phyloP scores from a whole-genome alignment of 441 rosid species.

The Monsonia emarginata region DNA sequence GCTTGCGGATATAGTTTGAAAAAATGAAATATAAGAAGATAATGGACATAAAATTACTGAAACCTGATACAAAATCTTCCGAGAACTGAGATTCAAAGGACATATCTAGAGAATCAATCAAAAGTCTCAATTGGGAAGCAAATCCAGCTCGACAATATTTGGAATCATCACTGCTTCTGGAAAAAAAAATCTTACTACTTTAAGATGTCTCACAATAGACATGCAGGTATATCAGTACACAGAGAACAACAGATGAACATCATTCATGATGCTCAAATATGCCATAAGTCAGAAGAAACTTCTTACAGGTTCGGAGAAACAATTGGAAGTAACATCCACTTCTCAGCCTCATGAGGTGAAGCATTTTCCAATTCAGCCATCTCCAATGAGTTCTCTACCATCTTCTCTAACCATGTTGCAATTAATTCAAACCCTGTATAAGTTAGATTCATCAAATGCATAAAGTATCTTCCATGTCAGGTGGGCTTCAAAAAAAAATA shows the following conservation, averaged over 20 bases:
- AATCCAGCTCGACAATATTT: conserved; percentile 61
- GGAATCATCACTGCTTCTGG: conserved; percentile 38
- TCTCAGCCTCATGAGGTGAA: conserved; percentile 87
- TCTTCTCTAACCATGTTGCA: conserved; percentile 63
- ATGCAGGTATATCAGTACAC: not conserved
- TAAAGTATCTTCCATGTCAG: conserved; percentile 5
- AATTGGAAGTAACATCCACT: conserved; percentile 66
- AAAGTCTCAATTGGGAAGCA: conserved; percentile 69
- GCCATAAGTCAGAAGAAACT: conserved; percentile 13
- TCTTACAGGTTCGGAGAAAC: conserved; percentile 62
- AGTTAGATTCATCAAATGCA: conserved; percentile 21
- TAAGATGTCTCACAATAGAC: conserved; percentile 11
- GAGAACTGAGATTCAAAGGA: conserved; percentile 74
- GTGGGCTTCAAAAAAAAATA: conserved; percentile 13
- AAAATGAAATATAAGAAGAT: conserved; percentile 10
- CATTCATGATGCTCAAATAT: conserved; percentile 13
- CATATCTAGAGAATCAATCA: conserved; percentile 62
- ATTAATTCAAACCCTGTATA: conserved; percentile 63
- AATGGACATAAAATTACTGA: conserved; percentile 20
- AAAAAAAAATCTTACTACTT: conserved; percentile 4
- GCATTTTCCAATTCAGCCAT: conserved; percentile 96
- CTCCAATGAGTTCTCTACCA: conserved; percentile 71
- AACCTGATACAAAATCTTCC: conserved; percentile 97
- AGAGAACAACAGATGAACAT: not conserved
- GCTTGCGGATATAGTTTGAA: not conserved